phyloP scores from a whole-genome alignment of 257 asterid species.

The Ilex asprella region DNA sequence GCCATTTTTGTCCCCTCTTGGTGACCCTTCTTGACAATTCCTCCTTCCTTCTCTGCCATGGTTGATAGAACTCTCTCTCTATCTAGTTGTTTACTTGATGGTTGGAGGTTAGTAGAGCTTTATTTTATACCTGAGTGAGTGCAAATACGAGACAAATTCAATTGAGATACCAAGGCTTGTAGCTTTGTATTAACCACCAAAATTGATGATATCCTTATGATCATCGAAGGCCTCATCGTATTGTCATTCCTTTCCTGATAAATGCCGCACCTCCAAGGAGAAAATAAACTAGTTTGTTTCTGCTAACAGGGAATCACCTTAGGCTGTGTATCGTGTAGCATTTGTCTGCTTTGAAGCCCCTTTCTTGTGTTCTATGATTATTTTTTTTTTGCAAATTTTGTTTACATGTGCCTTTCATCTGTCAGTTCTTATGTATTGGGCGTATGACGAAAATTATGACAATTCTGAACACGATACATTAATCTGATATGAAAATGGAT shows the following conservation, averaged over 20 bases:
- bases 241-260: background rate
- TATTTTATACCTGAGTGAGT: constrained; percentile 23
- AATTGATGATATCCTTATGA: background rate
- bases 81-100: background rate
- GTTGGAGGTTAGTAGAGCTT: constrained; percentile 5
- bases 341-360: too few relatives aligned
- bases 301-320: too few relatives aligned
- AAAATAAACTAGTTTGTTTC: background rate
- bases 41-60: constrained; percentile 79
- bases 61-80: background rate
- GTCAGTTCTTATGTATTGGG: too few relatives aligned
- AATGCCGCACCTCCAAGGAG: background rate
- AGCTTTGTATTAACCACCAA: constrained; percentile 27
- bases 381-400: too few relatives aligned
- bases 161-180: constrained; percentile 26
- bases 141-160: constrained; percentile 13
- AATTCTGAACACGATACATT: too few relatives aligned
- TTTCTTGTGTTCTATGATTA: too few relatives aligned
- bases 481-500: too few relatives aligned
- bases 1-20: constrained; percentile 56
- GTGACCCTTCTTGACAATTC: constrained; percentile 38
- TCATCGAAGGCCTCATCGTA: background rate
- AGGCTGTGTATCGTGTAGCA: too few relatives aligned
- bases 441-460: too few relatives aligned
- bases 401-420: too few relatives aligned